Evolutionary conservation across 2,329 filamentous ascomycete genomes (phyloP).

Genomic region (Aciculosporium take): DNA sequence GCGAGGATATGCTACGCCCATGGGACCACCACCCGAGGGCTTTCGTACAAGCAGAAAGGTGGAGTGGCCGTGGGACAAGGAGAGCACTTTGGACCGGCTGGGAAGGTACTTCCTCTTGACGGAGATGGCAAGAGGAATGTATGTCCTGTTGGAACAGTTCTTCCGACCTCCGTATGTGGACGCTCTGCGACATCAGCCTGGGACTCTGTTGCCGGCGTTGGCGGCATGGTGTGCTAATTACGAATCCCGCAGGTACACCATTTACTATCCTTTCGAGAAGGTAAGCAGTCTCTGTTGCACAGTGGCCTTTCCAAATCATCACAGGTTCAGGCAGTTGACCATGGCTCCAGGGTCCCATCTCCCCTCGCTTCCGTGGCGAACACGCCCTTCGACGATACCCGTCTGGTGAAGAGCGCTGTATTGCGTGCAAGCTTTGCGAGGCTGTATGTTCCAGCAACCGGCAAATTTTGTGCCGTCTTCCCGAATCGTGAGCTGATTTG

Average conservation of each 20-base stretch:
- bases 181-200: neutral
- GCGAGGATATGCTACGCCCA: conserved; percentile 49
- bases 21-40: conserved; percentile 62
- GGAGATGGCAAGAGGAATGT: conserved; percentile 97
- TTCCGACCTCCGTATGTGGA: conserved; percentile 85
- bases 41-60: conserved; percentile 64
- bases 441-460: conserved; percentile 36
- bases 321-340: conserved; percentile 10
- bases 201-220: neutral
- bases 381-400: conserved; percentile 94
- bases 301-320: neutral
- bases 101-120: conserved; percentile 91
- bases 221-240: conserved; percentile 1
- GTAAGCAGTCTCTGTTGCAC: conserved; percentile 22
- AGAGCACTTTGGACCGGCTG: conserved; percentile 65
- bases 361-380: conserved; percentile 93
- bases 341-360: conserved; percentile 64
- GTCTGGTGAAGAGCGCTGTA: conserved; percentile 95
- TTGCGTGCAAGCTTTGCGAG: conserved; percentile 99
- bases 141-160: conserved; percentile 92
- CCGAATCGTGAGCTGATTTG: neutral
- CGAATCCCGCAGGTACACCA: conserved; percentile 62
- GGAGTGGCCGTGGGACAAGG: conserved; percentile 68
- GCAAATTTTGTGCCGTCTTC: neutral
- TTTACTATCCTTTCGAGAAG: conserved; percentile 98